Base-by-base conservation (phyloP, 2,329 filamentous ascomycete species). In the Penicillium sp. region DNA sequence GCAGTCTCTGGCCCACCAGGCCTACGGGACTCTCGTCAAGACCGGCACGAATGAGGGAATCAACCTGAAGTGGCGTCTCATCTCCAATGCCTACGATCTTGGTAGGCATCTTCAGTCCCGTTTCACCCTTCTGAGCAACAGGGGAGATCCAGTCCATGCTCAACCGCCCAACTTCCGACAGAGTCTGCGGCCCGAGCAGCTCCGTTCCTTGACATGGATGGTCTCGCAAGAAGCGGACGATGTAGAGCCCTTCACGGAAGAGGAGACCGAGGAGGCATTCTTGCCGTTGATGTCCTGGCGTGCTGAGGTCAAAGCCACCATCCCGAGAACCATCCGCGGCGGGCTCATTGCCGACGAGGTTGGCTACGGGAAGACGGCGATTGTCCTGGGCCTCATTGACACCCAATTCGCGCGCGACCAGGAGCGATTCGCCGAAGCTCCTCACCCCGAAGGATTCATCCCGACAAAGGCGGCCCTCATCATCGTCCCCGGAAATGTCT, bases 311-410 rank as follows among this genome's bases (percentile, higher is more conserved):
- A 70, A 43, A 57, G 67, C 23, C 16, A 58, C n/a, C 33, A 67
- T 36, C 23, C 43, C 20, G 46, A 58, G 54, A 23, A 39, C 45
- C 8, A 47, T 81, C 27, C 72, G 71, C 13, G 81, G 82, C 9
- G 82, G 81, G 4, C 70, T 85, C 13, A 67, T 84, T 21, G 80
- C 80, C 2, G 80, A 84, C 52, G 71, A 78, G 30, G 79, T 83
- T 21, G 81, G 79, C 0, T 85, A 81, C 53, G 83, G 83, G 0
- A 86, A 86, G 53, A 86, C 82, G 0, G 74, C 80, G 1, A 74
- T 77, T 0, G 74, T 73, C 2, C 67, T 85, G 9, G 79, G 71
- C 1, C 59, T 84, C 7, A 73, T 83, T 19, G 68, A 77, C 23
- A 59, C 64, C 3, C 69, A 75, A 30, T 68, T 69, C 19, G 28